Evolutionary conservation across 1,284 basidiomycete genomes (phyloP).

Genomic region (Cronartium ribicola): DNA sequence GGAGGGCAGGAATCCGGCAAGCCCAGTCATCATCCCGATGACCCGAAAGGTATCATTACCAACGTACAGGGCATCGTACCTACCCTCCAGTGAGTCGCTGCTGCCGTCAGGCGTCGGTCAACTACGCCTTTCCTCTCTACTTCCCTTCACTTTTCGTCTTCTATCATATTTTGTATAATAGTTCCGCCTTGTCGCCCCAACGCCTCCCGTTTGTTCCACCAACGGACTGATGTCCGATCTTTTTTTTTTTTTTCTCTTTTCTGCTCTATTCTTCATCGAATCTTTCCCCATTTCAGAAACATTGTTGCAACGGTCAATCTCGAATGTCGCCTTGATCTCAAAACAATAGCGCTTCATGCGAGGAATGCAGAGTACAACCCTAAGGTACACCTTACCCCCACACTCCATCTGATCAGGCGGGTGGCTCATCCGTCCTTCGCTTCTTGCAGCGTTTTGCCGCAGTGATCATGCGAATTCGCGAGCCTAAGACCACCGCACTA

Average conservation of each 20-base stretch:
- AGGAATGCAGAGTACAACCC: conserved; percentile 99
- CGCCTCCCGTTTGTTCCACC: background rate
- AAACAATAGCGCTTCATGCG: conserved; percentile 97
- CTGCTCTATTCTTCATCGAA: no score
- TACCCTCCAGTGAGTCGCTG: conserved; percentile 52
- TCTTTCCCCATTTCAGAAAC: conserved; percentile 59
- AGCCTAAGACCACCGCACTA: conserved; percentile 97
- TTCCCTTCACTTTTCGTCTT: no score
- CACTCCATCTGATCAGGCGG: conserved; percentile 9
- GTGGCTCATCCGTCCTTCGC: background rate
- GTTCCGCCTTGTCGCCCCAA: no score
- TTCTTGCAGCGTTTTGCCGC: conserved; percentile 91
- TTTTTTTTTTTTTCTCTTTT: conserved; percentile 26
- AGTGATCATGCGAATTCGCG: conserved; percentile 99
- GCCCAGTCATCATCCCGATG: conserved; percentile 41
- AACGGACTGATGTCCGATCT: conserved; percentile 17
- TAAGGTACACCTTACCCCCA: conserved; percentile 67
- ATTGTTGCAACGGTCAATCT: conserved; percentile 99
- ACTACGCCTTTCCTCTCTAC: background rate
- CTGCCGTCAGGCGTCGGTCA: background rate
- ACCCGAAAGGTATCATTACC: conserved; percentile 45
- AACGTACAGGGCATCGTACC: conserved; percentile 53
- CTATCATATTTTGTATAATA: background rate
- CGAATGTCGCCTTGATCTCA: conserved; percentile 91
- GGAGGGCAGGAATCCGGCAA: conserved; percentile 41